phyloP scores from a whole-genome alignment of 495 filamentous ascomycete species.

The Penicillium mononematosum region DNA sequence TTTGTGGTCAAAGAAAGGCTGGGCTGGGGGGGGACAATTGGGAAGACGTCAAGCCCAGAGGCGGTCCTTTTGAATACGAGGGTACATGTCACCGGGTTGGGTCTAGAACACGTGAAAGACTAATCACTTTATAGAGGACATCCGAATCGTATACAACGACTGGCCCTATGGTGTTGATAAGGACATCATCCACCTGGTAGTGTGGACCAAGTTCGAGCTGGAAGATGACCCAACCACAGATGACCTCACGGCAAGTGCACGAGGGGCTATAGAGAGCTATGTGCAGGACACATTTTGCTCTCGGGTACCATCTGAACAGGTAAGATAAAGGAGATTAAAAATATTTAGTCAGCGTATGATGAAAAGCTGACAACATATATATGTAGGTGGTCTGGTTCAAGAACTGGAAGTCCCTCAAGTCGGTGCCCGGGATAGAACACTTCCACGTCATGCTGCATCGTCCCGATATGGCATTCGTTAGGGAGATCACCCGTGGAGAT shows the following conservation, averaged over 20 bases:
- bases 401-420: conserved; percentile 82
- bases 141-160: conserved; percentile 79
- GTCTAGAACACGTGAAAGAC: conserved; percentile 1
- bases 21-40: conserved; percentile 56
- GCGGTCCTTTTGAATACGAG: conserved; percentile 49
- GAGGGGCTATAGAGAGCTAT: conserved; percentile 64
- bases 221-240: conserved; percentile 63
- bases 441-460: conserved; percentile 89
- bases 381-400: conserved; percentile 80
- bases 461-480: conserved; percentile 65
- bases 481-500: conserved; percentile 72
- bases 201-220: conserved; percentile 88
- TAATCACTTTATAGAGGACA: conserved; percentile 52
- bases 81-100: conserved; percentile 30
- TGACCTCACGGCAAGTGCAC: conserved; percentile 62
- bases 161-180: conserved; percentile 84
- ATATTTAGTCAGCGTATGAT: conserved; percentile 11
- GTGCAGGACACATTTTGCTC: conserved; percentile 62
- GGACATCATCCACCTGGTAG: conserved; percentile 75
- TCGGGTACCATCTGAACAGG: conserved; percentile 45
- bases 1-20: conserved; percentile 69
- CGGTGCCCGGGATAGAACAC: conserved; percentile 84
- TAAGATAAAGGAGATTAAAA: background rate
- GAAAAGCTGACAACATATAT: conserved; percentile 3
- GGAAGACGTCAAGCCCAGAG: conserved; percentile 44